These are phyloP conservation scores for Pilasporangium apinafurcum DNA, from an alignment of 352 stramenopile species.

Conservation along the genomic window DNA sequence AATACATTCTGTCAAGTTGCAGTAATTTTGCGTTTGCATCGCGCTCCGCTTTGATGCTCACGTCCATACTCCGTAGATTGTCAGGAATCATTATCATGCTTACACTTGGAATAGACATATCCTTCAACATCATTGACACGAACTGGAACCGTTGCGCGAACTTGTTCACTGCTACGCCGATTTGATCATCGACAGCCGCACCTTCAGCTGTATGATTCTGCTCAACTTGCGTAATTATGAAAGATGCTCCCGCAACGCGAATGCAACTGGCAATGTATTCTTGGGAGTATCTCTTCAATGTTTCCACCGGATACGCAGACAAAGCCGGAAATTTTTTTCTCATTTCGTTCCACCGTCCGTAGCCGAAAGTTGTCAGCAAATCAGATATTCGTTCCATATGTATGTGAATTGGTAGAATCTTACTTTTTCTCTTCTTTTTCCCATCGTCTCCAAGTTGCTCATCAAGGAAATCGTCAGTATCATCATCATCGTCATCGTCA, in stretches of 20 bases:
- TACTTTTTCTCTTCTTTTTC: conserved; percentile 20
- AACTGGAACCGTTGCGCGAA: conserved; percentile 41
- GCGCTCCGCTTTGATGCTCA: conserved; percentile 24
- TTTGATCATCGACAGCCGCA: conserved; percentile 26
- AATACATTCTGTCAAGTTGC: conserved; percentile 73
- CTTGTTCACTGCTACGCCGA: conserved; percentile 21
- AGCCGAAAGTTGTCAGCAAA: conserved; percentile 60
- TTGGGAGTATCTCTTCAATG: conserved; percentile 39
- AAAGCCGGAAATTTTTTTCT: conserved; percentile 19
- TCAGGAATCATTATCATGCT: conserved; percentile 15
- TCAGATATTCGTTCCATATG: conserved; percentile 39
- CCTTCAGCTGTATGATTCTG: conserved; percentile 5
- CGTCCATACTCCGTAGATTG: conserved; percentile 5
- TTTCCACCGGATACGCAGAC: conserved; percentile 25
- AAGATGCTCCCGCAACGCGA: conserved; percentile 24
- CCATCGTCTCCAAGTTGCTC: conserved; percentile 25
- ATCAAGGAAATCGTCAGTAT: conserved; percentile 38
- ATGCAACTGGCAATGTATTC: conserved; percentile 46
- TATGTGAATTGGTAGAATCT: conserved; percentile 21
- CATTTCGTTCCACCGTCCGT: conserved; percentile 81
- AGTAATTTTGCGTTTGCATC: conserved; percentile 36
- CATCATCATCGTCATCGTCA: conserved; percentile 53
- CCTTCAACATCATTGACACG: conserved; percentile 28
- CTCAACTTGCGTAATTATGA: conserved; percentile 8
- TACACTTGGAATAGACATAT: conserved; percentile 21